Base-by-base conservation (phyloP, 768 basidiomycete genomes). In the Russula abietina region DNA sequence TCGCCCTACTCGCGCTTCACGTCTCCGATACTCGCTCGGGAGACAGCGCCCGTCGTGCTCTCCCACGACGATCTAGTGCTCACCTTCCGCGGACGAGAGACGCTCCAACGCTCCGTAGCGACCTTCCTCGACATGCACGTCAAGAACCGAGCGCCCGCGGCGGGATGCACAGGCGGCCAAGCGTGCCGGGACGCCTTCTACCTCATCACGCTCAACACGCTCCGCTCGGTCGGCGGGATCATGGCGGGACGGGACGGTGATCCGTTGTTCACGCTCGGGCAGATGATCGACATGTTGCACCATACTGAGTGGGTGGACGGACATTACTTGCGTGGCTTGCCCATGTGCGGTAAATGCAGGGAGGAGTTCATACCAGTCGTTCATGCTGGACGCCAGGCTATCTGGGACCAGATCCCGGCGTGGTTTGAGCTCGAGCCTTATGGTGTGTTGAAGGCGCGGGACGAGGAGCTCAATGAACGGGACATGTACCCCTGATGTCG, bases 211-310 rank as follows among this genome's bases (percentile, higher is more conserved):
- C 80, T 90, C 61, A 89, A 90, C 71, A 75, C 86, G 33, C 73
- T 89, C 46, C 83, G 88, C 60, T 80, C 84, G 24, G 80, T 90
- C 49, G 84, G 86, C 0, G 89, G 89, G 0, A 84, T 90, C 61
- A 81, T 87, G 1, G 79, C 77, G 59, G 88, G 88, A 52, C 78
- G 89, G 28, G 88, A 90, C 68, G 88, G 84, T 3, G 89, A 91
- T 69, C 85, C 87, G 56, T 72, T 91, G 26, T 88, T 79, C 69
- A 87, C 87, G 60, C 80, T 91, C 49, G 68, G 76, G 4, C 88
- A 89, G 72, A 84, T 84, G 17, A 76, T 78, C 58, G 87, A 87
- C 68, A 89, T 90, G 89, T 76, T 90, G 50, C 78, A 79, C 24
- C 76, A 88, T 54, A 85, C 80, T 55, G 88, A 89, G 70, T 88